Conservation (phyloP, 495 filamentous ascomycete genomes). For the Cenococcum geophilum region DNA sequence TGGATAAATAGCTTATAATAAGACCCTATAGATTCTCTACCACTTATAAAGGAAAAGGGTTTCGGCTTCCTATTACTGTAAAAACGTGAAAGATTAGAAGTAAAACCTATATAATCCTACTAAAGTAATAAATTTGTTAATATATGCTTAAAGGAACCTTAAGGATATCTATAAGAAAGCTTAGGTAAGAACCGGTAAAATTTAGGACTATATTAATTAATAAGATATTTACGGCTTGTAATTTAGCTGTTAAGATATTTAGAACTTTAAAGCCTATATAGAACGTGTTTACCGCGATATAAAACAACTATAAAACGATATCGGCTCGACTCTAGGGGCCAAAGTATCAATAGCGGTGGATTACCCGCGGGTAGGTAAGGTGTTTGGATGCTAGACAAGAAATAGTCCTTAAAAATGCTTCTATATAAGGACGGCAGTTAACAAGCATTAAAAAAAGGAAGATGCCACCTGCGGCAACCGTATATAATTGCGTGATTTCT, state of each 20-base stretch:
- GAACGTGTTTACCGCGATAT: background rate
- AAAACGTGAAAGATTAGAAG: background rate
- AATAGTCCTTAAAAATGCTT: constrained; percentile 4
- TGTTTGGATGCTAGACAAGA: constrained; percentile 23
- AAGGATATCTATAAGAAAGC: background rate
- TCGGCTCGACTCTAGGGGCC: background rate
- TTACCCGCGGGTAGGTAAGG: constrained; percentile 22
- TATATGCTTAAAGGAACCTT: background rate
- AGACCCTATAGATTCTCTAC: background rate
- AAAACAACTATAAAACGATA: background rate
- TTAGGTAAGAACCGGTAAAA: background rate
- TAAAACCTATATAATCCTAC: background rate
- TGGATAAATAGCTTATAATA: background rate
- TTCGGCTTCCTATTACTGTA: background rate
- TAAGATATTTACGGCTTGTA: background rate
- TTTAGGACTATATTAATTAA: no score
- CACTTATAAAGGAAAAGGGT: background rate
- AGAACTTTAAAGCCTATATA: background rate
- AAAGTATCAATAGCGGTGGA: constrained; percentile 8
- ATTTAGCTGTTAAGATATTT: background rate
- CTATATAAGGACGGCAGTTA: background rate
- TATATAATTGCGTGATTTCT: background rate
- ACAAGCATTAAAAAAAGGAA: background rate
- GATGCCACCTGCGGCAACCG: background rate
- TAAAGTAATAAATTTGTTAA: background rate